Evolutionary conservation across 768 basidiomycete species (phyloP).

Genomic region (Flagelloscypha sp.): DNA sequence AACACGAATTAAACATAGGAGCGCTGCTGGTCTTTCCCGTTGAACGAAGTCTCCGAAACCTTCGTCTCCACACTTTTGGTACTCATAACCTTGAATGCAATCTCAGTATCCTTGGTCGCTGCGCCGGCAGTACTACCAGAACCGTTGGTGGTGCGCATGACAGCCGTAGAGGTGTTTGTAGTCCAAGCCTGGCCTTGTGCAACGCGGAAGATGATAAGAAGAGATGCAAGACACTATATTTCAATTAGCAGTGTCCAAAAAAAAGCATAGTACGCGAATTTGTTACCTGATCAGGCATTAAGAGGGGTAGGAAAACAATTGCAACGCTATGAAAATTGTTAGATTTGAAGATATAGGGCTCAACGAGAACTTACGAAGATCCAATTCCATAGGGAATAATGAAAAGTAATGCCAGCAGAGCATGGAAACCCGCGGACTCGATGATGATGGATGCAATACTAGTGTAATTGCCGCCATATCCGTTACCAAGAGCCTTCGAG

Average conservation of each 20-base stretch:
- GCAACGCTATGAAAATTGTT: too few species aligned
- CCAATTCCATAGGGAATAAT: conserved; percentile 10
- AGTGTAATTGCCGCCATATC: conserved; percentile 13
- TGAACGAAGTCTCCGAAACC: too few species aligned
- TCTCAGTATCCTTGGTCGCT: too few species aligned
- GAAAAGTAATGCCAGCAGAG: conserved; percentile 12
- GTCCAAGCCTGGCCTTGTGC: conserved; percentile 2
- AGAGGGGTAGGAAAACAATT: conserved; percentile 10
- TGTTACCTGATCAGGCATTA: conserved; percentile 13
- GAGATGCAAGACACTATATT: conserved; percentile 5
- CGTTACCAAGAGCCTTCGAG: conserved; percentile 6
- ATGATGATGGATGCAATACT: conserved; percentile 12
- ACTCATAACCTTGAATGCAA: too few species aligned
- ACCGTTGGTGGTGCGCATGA: too few species aligned
- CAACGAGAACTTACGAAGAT: too few species aligned
- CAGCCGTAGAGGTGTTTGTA: neutral
- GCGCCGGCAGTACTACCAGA: too few species aligned
- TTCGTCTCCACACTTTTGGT: too few species aligned
- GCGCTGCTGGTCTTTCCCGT: too few species aligned
- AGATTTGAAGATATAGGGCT: too few species aligned
- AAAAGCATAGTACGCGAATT: neutral
- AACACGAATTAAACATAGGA: too few species aligned
- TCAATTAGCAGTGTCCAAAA: neutral
- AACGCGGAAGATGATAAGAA: conserved; percentile 11
- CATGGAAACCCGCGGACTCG: conserved; percentile 13